These are phyloP conservation scores for Oehlia diaphana DNA, from an alignment of 192 early-diverging fungal species.

Conservation along the genomic window DNA sequence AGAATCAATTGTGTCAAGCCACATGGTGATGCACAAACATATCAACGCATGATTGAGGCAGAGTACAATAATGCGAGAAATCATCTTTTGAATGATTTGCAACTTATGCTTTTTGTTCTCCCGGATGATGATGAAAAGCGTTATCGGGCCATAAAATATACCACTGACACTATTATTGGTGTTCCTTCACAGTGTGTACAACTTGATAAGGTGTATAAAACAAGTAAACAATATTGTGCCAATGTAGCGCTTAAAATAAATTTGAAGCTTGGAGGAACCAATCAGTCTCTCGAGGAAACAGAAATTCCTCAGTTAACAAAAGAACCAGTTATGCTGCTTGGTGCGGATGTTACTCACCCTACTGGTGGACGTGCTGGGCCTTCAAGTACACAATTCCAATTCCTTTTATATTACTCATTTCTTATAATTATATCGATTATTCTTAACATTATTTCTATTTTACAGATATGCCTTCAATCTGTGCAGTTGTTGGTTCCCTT, in stretches of 20 bases:
- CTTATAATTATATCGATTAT: neutral
- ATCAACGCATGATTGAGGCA: constrained; percentile 66
- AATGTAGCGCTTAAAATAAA: constrained; percentile 88
- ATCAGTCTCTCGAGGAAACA: constrained; percentile 35
- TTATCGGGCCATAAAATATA: constrained; percentile 81
- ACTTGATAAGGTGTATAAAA: constrained; percentile 60
- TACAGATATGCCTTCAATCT: constrained; percentile 71
- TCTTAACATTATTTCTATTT: constrained; percentile 23
- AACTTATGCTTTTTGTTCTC: constrained; percentile 84
- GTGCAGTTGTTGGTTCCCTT: constrained; percentile 72
- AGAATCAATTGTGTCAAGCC: constrained; percentile 50
- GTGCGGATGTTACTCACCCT: constrained; percentile 85
- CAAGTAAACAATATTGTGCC: constrained; percentile 71
- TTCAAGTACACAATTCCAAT: constrained; percentile 9
- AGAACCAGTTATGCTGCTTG: constrained; percentile 71
- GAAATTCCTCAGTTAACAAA: constrained; percentile 59
- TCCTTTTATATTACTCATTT: constrained; percentile 14
- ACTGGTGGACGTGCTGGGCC: constrained; percentile 43
- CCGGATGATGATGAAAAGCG: constrained; percentile 72
- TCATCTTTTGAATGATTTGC: constrained; percentile 62
- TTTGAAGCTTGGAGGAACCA: constrained; percentile 80
- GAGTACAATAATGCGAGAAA: constrained; percentile 70
- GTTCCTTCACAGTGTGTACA: constrained; percentile 84
- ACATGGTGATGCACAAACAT: constrained; percentile 53
- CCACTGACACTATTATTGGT: constrained; percentile 76